These are phyloP conservation scores for Oryza coarctata DNA, from an alignment of 176 grass and related monocot species.

Conservation along the genomic window DNA sequence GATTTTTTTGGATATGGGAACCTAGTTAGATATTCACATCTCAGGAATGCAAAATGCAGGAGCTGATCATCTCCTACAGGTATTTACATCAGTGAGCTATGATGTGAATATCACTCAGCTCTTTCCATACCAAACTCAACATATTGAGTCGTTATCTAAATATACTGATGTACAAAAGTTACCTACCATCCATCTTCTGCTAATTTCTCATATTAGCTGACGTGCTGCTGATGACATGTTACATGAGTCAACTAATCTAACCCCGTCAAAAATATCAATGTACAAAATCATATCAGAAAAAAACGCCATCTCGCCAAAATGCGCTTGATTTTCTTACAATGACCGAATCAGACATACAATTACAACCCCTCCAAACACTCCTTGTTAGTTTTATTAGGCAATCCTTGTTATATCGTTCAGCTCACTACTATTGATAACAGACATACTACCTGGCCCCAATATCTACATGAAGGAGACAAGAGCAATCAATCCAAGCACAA, in stretches of 20 bases:
- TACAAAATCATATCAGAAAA: neutral
- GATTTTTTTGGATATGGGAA: neutral
- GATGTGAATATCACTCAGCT: constrained; percentile 1
- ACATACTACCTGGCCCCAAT: neutral
- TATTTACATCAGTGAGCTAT: neutral
- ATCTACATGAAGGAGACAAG: neutral
- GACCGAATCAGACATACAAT: neutral
- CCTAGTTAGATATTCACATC: neutral
- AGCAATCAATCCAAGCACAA: neutral
- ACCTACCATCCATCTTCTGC: neutral
- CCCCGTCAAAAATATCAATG: neutral
- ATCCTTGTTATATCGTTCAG: too few species aligned
- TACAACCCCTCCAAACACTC: neutral
- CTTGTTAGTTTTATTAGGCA: too few species aligned
- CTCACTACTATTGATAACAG: neutral
- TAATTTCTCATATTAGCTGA: neutral
- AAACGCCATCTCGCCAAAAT: neutral
- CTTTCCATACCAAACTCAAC: neutral
- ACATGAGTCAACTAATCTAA: neutral
- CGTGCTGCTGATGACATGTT: neutral
- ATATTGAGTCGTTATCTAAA: neutral
- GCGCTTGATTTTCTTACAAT: neutral
- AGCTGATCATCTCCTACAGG: neutral
- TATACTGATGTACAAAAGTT: neutral
- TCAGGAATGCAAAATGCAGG: neutral